These are phyloP conservation scores for Fusarium sp. DNA, from an alignment of 2,329 filamentous ascomycete genomes.

Conservation along the genomic window DNA sequence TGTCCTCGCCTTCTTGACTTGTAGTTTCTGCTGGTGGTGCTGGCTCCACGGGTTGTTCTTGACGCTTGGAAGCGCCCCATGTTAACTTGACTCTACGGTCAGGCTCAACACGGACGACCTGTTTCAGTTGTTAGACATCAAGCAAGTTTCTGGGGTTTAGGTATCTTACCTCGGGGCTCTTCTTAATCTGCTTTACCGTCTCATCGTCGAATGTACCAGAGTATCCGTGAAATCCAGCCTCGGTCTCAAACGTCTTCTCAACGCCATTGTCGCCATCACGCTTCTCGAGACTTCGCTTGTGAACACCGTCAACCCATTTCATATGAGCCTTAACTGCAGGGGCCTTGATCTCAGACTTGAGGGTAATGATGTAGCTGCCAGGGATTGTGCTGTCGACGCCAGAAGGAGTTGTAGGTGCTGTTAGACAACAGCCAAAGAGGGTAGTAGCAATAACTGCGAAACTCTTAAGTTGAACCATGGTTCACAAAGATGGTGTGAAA, in stretches of 20 bases:
- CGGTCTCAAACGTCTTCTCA: constrained; percentile 44
- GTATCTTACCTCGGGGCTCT: constrained; percentile 52
- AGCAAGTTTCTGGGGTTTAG: accelerated
- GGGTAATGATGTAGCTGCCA: constrained; percentile 68
- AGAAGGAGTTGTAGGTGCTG: constrained; percentile 27
- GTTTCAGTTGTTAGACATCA: not conserved
- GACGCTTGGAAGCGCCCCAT: constrained; percentile 4
- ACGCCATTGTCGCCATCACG: constrained; percentile 51
- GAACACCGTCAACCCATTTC: constrained; percentile 59
- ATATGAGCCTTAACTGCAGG: constrained; percentile 59
- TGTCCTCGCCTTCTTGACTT: not conserved
- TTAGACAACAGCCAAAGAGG: constrained; percentile 34
- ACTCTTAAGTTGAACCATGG: constrained; percentile 44
- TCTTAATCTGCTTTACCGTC: constrained; percentile 54
- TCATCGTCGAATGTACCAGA: constrained; percentile 54
- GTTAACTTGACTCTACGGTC: constrained; percentile 42
- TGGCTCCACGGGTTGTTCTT: not conserved
- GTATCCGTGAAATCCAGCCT: constrained; percentile 52
- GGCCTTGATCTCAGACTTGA: constrained; percentile 60
- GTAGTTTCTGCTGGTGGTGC: not conserved
- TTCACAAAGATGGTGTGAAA: constrained; percentile 6
- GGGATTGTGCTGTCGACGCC: constrained; percentile 42
- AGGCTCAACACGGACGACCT: constrained; percentile 45
- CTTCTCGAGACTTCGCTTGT: constrained; percentile 62
- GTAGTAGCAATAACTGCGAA: constrained; percentile 38